Percentiles rank a stretch among this genome's conserved stretches.
phyloP scores from a whole-genome alignment of 495 filamentous ascomycete species.

The Parachaetomium inaequale region DNA sequence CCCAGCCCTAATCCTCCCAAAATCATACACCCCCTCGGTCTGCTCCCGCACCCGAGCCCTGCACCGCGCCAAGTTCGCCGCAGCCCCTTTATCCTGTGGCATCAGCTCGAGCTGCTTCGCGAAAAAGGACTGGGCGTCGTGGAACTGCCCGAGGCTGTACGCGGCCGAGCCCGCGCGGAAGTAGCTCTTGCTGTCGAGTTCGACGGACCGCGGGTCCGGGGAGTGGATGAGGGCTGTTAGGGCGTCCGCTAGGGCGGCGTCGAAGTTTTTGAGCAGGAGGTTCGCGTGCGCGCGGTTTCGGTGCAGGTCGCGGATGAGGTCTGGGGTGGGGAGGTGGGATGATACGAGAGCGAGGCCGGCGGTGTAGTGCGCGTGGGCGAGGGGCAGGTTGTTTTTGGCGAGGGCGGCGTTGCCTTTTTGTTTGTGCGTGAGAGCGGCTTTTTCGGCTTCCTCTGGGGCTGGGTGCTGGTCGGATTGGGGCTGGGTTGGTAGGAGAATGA shows the following conservation, averaged over 20 bases:
- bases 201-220: neutral
- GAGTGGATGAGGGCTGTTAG: neutral
- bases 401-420: constrained; percentile 5
- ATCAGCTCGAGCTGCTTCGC: neutral
- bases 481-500: neutral
- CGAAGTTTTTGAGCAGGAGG: neutral
- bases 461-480: neutral
- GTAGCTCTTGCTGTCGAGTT: constrained; percentile 4
- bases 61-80: neutral
- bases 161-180: constrained; percentile 4
- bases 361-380: constrained; percentile 1
- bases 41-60: neutral
- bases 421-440: neutral
- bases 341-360: neutral
- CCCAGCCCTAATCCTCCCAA: neutral
- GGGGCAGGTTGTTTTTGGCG: neutral
- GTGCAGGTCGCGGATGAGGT: neutral
- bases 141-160: neutral
- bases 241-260: neutral
- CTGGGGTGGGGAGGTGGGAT: neutral
- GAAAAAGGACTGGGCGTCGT: neutral
- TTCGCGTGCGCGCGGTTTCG: constrained; percentile 8
- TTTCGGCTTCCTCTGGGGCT: neutral
- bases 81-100: neutral
- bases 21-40: neutral